phyloP scores from a whole-genome alignment of 257 asterid genomes.

The Avicennia marina region DNA sequence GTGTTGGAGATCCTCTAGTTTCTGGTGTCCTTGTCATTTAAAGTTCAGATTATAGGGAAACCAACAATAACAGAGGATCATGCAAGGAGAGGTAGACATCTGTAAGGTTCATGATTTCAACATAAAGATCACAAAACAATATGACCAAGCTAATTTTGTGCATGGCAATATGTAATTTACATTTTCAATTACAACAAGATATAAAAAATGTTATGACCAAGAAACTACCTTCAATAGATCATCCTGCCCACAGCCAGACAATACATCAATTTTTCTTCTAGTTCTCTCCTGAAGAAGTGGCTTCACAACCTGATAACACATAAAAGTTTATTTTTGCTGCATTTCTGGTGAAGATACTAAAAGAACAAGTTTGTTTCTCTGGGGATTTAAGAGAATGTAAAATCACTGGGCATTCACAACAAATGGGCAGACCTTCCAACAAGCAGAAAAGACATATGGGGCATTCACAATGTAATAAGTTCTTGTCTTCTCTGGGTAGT shows the following conservation, averaged over 20 bases:
- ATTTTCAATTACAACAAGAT: too few relatives aligned
- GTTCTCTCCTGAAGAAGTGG: constrained; percentile 85
- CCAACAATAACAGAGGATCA: too few relatives aligned
- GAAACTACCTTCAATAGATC: constrained; percentile 45
- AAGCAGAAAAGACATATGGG: constrained; percentile 65
- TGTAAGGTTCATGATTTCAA: too few relatives aligned
- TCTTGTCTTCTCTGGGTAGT: constrained; percentile 74
- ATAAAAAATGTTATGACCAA: not conserved
- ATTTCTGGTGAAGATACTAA: not conserved
- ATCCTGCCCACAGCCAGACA: constrained; percentile 69
- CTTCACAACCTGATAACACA: constrained; percentile 55
- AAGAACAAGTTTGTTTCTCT: not conserved
- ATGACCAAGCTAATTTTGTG: too few relatives aligned
- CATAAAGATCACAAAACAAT: too few relatives aligned
- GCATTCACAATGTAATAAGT: constrained; percentile 73
- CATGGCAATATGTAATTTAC: too few relatives aligned
- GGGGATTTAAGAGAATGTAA: not conserved
- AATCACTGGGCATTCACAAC: not conserved
- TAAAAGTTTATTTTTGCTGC: not conserved
- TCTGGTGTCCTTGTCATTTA: too few relatives aligned
- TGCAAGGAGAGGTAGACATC: too few relatives aligned
- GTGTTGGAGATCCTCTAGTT: too few relatives aligned
- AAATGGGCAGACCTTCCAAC: constrained; percentile 64
- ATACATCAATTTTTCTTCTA: constrained; percentile 47
- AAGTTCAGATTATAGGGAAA: too few relatives aligned